Conservation (phyloP, 2,329 filamentous ascomycete genomes). For the Exophiala sideris region DNA sequence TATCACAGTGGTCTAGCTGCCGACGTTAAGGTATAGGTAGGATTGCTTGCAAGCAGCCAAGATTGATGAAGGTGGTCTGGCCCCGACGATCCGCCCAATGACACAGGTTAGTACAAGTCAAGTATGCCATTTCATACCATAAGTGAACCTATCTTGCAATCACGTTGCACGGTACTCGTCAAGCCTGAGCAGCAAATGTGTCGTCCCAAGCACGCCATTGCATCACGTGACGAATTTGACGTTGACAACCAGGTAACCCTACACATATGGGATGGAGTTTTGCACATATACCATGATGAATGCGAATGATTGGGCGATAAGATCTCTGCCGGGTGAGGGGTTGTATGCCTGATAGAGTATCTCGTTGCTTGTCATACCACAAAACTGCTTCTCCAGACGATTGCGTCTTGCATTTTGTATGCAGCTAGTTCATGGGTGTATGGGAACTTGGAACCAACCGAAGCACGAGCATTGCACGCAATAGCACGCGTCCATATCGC, state of each 20-base stretch:
- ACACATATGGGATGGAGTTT: too few species aligned
- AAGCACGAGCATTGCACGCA: background rate
- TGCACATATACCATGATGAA: background rate
- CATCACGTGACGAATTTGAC: conserved; percentile 13
- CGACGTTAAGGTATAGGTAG: background rate
- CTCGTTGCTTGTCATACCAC: too few species aligned
- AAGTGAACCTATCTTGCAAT: too few species aligned
- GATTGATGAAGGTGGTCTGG: too few species aligned
- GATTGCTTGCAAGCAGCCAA: background rate
- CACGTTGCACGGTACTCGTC: background rate
- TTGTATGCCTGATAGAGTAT: too few species aligned
- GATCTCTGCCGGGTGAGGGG: too few species aligned
- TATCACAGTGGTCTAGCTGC: conserved; percentile 1
- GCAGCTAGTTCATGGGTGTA: background rate
- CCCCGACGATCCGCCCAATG: too few species aligned
- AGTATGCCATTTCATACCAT: too few species aligned
- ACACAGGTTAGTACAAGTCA: too few species aligned
- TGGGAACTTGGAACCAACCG: background rate
- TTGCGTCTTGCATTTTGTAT: too few species aligned
- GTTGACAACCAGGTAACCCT: too few species aligned
- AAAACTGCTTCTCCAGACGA: too few species aligned
- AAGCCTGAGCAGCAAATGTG: conserved; percentile 17
- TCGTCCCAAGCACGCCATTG: conserved; percentile 21
- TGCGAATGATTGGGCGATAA: background rate
- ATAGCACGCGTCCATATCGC: background rate